These are phyloP conservation scores for Diphasiastrum complanatum DNA, from an alignment of 83 land plant genomes.

Conservation along the genomic window DNA sequence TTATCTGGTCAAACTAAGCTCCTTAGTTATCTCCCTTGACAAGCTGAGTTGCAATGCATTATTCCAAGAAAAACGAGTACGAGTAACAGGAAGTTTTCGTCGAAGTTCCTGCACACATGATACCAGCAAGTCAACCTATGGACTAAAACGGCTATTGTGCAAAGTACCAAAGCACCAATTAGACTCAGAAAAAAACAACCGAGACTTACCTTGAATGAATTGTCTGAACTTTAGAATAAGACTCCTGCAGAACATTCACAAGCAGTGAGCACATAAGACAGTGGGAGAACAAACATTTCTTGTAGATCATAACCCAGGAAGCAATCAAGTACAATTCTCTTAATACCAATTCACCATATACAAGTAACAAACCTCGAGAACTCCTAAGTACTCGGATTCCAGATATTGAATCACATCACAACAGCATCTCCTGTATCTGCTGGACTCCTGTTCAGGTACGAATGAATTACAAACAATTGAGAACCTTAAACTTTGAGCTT, in stretches of 20 bases:
- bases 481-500: neutral
- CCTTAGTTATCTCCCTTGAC: slow-evolving; percentile 61
- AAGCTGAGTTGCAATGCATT: slow-evolving; percentile 82
- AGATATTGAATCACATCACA: slow-evolving; percentile 62
- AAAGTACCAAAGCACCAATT: too few species aligned
- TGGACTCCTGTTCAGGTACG: slow-evolving; percentile 46
- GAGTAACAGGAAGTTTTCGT: slow-evolving; percentile 90
- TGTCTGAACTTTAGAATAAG: slow-evolving; percentile 81
- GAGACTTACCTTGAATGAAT: slow-evolving; percentile 76
- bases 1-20: too few species aligned
- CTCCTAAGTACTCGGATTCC: slow-evolving; percentile 69
- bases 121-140: too few species aligned
- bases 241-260: slow-evolving; percentile 46
- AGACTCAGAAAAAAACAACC: too few species aligned
- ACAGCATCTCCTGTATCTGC: slow-evolving; percentile 58
- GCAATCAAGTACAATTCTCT: too few species aligned
- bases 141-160: too few species aligned
- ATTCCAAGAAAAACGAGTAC: slow-evolving; percentile 87
- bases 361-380: slow-evolving; percentile 57
- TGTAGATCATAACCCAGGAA: too few species aligned
- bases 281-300: too few species aligned
- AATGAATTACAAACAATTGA: neutral
- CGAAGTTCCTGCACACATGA: slow-evolving; percentile 68
- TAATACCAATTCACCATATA: neutral
- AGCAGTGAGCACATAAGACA: too few species aligned